Evolutionary conservation across 495 filamentous ascomycete species (phyloP).

Genomic region (Podospora pseudocomata): DNA sequence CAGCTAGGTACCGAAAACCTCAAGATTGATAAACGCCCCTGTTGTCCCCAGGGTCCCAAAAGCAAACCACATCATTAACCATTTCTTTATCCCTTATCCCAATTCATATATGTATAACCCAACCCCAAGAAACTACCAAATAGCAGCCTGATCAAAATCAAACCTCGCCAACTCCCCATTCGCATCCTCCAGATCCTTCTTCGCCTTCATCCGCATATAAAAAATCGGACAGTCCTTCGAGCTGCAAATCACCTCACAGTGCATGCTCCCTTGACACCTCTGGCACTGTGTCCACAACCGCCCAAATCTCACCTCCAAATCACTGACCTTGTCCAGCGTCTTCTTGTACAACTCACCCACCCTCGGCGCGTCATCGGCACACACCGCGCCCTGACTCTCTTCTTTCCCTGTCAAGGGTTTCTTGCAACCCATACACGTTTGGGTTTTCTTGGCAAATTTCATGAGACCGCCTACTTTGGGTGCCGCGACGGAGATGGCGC

Average conservation of each 20-base stretch:
- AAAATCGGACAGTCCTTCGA: conserved; percentile 97
- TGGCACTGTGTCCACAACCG: conserved; percentile 98
- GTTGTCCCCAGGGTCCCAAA: background rate
- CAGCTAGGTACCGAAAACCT: too few relatives aligned
- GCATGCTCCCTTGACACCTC: conserved; percentile 93
- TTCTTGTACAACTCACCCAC: conserved; percentile 93
- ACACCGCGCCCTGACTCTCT: conserved; percentile 83
- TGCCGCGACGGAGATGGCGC: conserved; percentile 83
- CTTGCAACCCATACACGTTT: conserved; percentile 98
- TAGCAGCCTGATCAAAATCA: conserved; percentile 67
- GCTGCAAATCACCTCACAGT: conserved; percentile 96
- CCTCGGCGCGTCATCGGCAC: conserved; percentile 74
- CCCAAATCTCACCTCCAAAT: conserved; percentile 89
- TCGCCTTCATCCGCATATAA: conserved; percentile 99
- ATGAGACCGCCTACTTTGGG: conserved; percentile 89
- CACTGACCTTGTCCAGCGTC: conserved; percentile 77
- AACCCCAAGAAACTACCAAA: conserved; percentile 33
- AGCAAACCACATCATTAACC: background rate
- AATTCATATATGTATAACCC: conserved; percentile 2
- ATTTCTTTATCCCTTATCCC: background rate
- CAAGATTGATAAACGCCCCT: background rate
- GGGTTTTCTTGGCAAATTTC: conserved; percentile 96
- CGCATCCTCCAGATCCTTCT: conserved; percentile 95
- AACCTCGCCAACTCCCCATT: conserved; percentile 89
- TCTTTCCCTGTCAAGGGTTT: conserved; percentile 79